Percentiles rank a stretch among this genome's conserved stretches.
phyloP scores from a whole-genome alignment of 179 eudicot genomes.

The Silene coronaria region DNA sequence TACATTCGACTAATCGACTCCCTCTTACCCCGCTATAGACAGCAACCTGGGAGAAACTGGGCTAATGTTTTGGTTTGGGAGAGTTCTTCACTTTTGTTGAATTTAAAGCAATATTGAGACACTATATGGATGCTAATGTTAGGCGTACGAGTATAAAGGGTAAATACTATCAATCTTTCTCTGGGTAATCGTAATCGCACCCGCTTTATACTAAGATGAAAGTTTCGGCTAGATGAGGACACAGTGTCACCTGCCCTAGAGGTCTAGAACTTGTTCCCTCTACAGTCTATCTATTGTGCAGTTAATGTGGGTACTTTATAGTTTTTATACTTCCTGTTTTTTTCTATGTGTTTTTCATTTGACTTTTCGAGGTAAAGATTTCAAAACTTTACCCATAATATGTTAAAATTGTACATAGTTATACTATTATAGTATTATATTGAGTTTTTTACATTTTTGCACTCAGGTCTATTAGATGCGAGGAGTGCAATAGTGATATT shows the following conservation, averaged over 20 bases:
- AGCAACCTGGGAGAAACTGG: not conserved
- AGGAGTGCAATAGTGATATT: not conserved
- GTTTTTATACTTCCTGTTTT: not conserved
- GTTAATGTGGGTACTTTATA: not conserved
- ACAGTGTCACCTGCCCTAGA: not conserved
- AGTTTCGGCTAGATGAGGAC: not conserved
- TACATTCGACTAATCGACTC: not conserved
- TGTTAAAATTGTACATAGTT: too few relatives aligned
- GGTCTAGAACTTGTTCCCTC: not conserved
- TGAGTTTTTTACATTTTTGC: too few relatives aligned
- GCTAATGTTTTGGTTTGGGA: not conserved
- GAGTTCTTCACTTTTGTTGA: not conserved
- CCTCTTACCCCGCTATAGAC: not conserved
- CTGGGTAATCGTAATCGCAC: not conserved
- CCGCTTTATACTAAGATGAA: not conserved
- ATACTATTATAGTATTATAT: too few relatives aligned
- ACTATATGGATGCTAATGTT: not conserved
- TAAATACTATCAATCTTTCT: not conserved
- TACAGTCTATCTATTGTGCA: not conserved
- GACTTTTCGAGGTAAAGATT: not conserved
- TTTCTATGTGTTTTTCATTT: too few relatives aligned
- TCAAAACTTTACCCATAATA: too few relatives aligned
- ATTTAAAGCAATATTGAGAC: not conserved
- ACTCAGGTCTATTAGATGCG: too few relatives aligned
- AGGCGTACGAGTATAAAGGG: not conserved